phyloP scores from a whole-genome alignment of 1,139 yeast genomes.

The Saccharomyces hybrid region DNA sequence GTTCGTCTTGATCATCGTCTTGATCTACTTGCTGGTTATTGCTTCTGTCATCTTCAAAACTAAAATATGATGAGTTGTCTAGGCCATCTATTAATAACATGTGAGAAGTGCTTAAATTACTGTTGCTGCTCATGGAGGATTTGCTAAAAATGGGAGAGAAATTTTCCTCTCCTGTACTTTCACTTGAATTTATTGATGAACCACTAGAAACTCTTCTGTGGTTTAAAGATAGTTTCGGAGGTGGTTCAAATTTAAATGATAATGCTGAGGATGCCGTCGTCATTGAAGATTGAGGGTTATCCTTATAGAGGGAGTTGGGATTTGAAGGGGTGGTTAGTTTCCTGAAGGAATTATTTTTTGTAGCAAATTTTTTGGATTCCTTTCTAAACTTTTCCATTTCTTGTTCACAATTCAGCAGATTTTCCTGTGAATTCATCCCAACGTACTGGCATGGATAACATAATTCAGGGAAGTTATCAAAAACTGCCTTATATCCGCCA shows the following conservation, averaged over 20 bases:
- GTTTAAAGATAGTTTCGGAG: conserved; percentile 21
- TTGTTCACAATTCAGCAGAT: conserved; percentile 59
- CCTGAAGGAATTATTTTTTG: conserved; percentile 34
- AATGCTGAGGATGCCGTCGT: conserved; percentile 6
- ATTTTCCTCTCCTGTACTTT: conserved; percentile 5
- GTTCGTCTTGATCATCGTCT: too few relatives aligned
- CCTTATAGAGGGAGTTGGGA: not conserved
- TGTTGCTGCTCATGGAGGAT: conserved; percentile 10
- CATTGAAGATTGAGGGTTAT: not conserved
- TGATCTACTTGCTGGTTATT: conserved; percentile 4
- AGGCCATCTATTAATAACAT: conserved; percentile 14
- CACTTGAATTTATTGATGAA: conserved; percentile 13
- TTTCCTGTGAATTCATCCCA: conserved; percentile 77
- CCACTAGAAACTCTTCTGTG: not conserved
- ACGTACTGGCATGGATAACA: conserved; percentile 76
- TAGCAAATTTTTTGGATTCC: conserved; percentile 42
- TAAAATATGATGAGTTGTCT: conserved; percentile 14
- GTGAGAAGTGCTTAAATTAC: conserved; percentile 11
- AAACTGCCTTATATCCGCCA: conserved; percentile 86
- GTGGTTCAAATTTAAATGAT: conserved; percentile 20
- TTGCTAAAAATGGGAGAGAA: conserved; percentile 9
- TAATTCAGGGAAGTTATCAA: conserved; percentile 38
- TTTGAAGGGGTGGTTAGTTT: conserved; percentile 13
- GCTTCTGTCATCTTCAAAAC: conserved; percentile 17
- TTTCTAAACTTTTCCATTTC: conserved; percentile 65